Percentiles rank a stretch among this genome's conserved stretches.
phyloP scores from a whole-genome alignment of 225 moss, liverwort and hornwort species.

The Neckera pumila region DNA sequence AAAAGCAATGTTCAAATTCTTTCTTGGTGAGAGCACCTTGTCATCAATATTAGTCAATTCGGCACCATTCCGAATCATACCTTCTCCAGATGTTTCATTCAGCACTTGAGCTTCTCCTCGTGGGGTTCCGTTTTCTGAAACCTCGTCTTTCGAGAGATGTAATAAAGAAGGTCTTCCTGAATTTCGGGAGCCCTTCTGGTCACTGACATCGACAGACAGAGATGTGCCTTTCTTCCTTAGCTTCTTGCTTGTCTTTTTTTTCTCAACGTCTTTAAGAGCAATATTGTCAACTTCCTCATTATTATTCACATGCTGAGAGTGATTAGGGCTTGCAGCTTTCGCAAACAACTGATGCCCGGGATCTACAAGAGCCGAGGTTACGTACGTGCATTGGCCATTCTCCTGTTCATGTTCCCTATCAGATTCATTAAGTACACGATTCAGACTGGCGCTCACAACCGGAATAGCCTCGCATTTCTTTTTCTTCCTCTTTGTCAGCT shows the following conservation, averaged over 20 bases:
- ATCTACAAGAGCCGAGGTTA: neutral
- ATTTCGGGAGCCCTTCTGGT: neutral
- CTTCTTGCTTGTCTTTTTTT: neutral
- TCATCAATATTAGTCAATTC: neutral
- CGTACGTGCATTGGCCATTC: neutral
- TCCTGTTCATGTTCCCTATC: neutral
- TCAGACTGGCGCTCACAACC: neutral
- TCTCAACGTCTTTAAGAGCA: neutral
- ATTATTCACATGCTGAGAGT: neutral
- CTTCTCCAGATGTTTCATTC: neutral
- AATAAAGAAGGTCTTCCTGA: neutral
- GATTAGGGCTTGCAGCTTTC: neutral
- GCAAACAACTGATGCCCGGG: neutral
- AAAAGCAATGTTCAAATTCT: neutral
- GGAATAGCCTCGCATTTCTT: neutral
- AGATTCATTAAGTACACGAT: conserved; percentile 2
- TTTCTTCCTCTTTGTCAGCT: neutral
- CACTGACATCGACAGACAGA: neutral
- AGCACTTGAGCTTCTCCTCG: neutral
- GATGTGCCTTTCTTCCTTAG: neutral
- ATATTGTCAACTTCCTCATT: neutral
- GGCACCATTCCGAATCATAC: neutral
- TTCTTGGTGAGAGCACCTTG: neutral
- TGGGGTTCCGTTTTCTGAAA: neutral
- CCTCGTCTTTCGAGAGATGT: neutral